These are phyloP conservation scores for Kandelia obovata DNA, from an alignment of 345 rosid species.

Conservation along the genomic window DNA sequence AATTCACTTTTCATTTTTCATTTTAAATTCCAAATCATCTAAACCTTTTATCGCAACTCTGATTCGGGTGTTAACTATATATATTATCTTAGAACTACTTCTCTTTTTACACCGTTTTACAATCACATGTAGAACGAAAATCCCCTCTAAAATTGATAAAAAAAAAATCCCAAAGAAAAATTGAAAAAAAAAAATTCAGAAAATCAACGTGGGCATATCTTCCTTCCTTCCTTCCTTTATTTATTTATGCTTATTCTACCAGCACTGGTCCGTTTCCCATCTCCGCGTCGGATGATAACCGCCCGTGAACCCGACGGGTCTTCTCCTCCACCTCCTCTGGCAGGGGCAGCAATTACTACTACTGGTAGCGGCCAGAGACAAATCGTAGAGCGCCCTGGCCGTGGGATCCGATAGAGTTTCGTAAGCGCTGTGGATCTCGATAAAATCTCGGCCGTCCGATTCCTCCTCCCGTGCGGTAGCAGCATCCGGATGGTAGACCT, in stretches of 20 bases:
- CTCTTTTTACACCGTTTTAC: too few species aligned
- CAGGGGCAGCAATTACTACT: neutral
- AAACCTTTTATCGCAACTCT: too few species aligned
- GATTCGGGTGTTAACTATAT: too few species aligned
- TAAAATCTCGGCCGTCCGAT: slow-evolving; percentile 55
- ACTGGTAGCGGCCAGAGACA: slow-evolving; percentile 33
- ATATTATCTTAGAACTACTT: too few species aligned
- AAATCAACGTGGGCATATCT: too few species aligned
- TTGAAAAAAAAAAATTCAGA: too few species aligned
- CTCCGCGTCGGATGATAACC: slow-evolving; percentile 44
- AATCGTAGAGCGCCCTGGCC: slow-evolving; percentile 64
- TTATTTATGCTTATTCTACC: slow-evolving; percentile 32
- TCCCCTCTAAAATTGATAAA: too few species aligned
- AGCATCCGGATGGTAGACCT: slow-evolving; percentile 61
- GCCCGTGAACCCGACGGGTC: slow-evolving; percentile 14
- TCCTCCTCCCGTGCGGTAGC: slow-evolving; percentile 17
- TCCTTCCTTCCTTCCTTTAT: too few species aligned
- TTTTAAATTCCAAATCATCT: too few species aligned
- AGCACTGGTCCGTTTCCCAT: slow-evolving; percentile 97
- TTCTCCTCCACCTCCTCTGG: neutral
- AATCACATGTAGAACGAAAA: too few species aligned
- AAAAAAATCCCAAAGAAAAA: too few species aligned
- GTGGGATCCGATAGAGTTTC: slow-evolving; percentile 69
- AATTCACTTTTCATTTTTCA: too few species aligned
- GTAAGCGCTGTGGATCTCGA: slow-evolving; percentile 69